Evolutionary conservation across 192 early-diverging fungal genomes (phyloP), one percentile per base, ranked within the genome.

Genomic region (Coemansia sp.): DNA sequence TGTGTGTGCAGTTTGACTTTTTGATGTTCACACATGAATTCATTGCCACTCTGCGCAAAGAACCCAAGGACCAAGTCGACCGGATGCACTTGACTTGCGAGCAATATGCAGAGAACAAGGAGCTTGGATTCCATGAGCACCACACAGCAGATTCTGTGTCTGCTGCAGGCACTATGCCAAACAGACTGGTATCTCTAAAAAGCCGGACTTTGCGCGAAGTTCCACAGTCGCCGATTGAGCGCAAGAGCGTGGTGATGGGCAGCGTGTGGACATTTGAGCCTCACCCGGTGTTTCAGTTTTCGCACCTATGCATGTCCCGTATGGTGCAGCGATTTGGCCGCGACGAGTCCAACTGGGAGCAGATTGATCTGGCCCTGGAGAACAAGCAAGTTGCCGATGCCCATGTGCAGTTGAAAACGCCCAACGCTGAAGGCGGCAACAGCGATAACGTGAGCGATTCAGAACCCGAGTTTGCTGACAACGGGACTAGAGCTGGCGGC

Each of bases 11-110:
- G 60, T 93, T 88, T 59, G 90, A 96, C 51, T 94, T 96, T 58
- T 69, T 96, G 53, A 90, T 91, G 74, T 93, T 96, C 56, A 92
- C 91, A 9, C 93, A 96, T 68, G 93, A 96, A 69, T 96, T 90
- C 38, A 85, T 96, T 52, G 88, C 87, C 5, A 88, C 90, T 0
- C 76, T 96, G 40, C 80, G 84, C 15, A 92, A 92, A 55, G 76
- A 87, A 1, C 81, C 84, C 11, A 66, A 66, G 37, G 56, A 72
- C 6, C 51, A 72, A 11, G 61, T 81, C 40, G 81, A 87, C 32
- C 57, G 37, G 23, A 83, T 85, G 82, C 50, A 75, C 17, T 55
- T 85, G 59, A 36, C 30, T 2, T 54, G 50, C 15, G 15, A 11
- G 14, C 50, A 58, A 20, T 77, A 65, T 14, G 26, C 1, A 0